Evolutionary conservation across 2,329 filamentous ascomycete species (phyloP).

Genomic region (Pseudopyrenochaeta lycopersici): DNA sequence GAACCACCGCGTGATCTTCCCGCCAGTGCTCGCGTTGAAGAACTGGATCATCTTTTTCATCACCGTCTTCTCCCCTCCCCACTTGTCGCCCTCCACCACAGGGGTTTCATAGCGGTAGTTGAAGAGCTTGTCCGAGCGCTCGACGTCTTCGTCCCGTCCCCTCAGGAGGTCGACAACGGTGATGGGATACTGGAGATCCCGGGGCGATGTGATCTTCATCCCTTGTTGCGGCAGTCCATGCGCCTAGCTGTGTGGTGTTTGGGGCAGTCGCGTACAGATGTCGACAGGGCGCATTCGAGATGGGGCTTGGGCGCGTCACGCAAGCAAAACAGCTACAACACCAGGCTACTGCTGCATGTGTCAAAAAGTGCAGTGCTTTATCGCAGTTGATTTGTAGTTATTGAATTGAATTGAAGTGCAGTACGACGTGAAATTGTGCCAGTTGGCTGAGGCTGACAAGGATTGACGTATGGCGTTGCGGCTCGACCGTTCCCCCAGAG

Average conservation of each 20-base stretch:
- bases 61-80: slow-evolving; percentile 76
- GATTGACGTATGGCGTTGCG: slow-evolving; percentile 25
- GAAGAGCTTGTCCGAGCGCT: slow-evolving; percentile 80
- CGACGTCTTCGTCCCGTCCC: slow-evolving; percentile 75
- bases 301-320: slow-evolving; percentile 11
- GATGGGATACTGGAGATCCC: slow-evolving; percentile 85
- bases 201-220: slow-evolving; percentile 61
- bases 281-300: slow-evolving; percentile 43
- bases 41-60: slow-evolving; percentile 76
- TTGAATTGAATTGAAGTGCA: not conserved
- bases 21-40: slow-evolving; percentile 86
- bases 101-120: slow-evolving; percentile 86
- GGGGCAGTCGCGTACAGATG: slow-evolving; percentile 37
- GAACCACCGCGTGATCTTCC: slow-evolving; percentile 79
- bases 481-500: slow-evolving; percentile 11
- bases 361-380: not conserved
- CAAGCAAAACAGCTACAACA: not conserved
- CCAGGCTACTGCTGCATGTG: not conserved
- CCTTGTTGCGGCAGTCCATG: slow-evolving; percentile 44
- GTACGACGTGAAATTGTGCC: slow-evolving; percentile 2
- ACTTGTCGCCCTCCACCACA: slow-evolving; percentile 71
- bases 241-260: slow-evolving; percentile 25
- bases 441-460: slow-evolving; percentile 11
- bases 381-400: not conserved
- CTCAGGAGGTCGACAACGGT: slow-evolving; percentile 88